Evolutionary conservation across 306 rosid species (phyloP).

Genomic region (Vachellia collinsii): DNA sequence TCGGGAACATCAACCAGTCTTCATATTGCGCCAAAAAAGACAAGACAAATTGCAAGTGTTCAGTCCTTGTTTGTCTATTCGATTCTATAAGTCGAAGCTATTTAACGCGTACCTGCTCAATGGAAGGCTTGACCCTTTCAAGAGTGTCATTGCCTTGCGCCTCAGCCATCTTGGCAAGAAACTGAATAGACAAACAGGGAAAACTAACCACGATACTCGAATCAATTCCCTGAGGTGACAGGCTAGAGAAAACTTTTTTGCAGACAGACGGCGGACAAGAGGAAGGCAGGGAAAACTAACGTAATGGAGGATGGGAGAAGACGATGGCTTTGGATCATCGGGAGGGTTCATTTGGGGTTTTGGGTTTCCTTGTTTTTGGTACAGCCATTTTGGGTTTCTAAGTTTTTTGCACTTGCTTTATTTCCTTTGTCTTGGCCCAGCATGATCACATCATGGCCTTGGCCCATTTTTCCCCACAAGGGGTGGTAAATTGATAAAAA

Average conservation of each 20-base stretch:
- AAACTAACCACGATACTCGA: background rate
- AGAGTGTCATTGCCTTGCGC: slow-evolving; percentile 26
- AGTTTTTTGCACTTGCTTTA: no score
- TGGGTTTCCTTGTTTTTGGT: background rate
- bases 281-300: background rate
- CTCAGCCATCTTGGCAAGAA: slow-evolving; percentile 34
- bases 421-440: no score
- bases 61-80: background rate
- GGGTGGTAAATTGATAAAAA: no score
- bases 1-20: background rate
- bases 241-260: background rate
- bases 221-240: background rate
- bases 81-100: background rate
- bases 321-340: background rate
- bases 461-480: no score
- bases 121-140: slow-evolving; percentile 30
- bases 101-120: slow-evolving; percentile 31
- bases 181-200: no score
- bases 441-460: no score
- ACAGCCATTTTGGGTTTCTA: background rate
- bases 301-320: background rate
- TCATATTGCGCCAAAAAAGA: background rate
- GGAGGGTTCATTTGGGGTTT: background rate
- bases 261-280: background rate
- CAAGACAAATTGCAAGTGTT: background rate